These are phyloP conservation scores for Colletotrichum higginsianum DNA, from an alignment of 2,329 filamentous ascomycete species.

Conservation along the genomic window DNA sequence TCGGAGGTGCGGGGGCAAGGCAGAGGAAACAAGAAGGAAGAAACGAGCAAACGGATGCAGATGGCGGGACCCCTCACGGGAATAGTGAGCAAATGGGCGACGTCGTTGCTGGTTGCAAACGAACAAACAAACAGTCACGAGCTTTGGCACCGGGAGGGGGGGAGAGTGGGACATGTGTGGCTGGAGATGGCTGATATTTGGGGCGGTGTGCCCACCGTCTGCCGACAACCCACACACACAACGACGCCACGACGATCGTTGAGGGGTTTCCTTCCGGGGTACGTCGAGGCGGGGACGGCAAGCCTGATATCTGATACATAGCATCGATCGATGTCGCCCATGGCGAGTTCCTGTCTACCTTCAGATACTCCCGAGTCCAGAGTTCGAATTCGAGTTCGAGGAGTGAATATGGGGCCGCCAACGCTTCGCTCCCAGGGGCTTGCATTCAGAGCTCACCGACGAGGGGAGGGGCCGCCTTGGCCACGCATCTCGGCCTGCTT, in stretches of 20 bases:
- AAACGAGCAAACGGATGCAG: neutral
- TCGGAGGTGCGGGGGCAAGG: neutral
- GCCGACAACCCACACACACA: neutral
- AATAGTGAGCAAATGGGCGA: neutral
- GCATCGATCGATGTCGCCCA: neutral
- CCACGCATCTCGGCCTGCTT: neutral
- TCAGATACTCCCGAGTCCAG: no score
- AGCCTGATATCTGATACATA: neutral
- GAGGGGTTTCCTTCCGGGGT: neutral
- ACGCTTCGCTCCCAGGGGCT: neutral
- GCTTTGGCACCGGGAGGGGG: neutral
- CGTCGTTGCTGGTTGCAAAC: neutral
- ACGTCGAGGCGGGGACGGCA: neutral
- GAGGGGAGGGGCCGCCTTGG: no score
- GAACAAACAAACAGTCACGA: neutral
- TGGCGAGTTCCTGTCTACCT: neutral
- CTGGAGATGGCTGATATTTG: neutral
- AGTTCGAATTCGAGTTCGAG: neutral
- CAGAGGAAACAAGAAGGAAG: neutral
- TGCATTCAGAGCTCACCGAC: neutral
- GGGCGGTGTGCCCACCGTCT: neutral
- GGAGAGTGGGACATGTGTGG: neutral
- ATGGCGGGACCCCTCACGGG: neutral
- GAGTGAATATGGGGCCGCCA: neutral
- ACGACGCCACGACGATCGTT: neutral